These are phyloP conservation scores for Coemansia reversa DNA, from an alignment of 192 early-diverging fungal genomes.

Conservation along the genomic window DNA sequence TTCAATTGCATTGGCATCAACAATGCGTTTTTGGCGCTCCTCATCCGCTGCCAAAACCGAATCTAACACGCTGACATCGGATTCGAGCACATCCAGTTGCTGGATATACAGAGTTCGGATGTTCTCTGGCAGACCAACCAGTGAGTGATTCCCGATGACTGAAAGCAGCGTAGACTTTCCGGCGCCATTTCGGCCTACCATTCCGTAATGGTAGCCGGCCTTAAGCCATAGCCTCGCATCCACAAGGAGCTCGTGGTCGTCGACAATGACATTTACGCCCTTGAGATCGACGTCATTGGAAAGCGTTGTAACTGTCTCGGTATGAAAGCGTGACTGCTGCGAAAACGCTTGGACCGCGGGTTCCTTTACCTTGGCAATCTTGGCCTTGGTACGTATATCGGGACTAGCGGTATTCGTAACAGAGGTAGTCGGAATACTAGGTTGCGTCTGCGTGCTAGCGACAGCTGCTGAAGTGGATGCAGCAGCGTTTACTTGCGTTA, in stretches of 20 bases:
- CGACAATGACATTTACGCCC: slow-evolving; percentile 73
- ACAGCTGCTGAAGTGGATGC: background rate
- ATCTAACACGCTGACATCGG: slow-evolving; percentile 58
- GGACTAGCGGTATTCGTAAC: background rate
- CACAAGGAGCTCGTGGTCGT: slow-evolving; percentile 65
- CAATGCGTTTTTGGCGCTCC: slow-evolving; percentile 55
- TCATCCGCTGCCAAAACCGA: slow-evolving; percentile 66
- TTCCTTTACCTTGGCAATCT: slow-evolving; percentile 33
- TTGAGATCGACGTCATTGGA: slow-evolving; percentile 80
- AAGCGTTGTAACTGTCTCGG: slow-evolving; percentile 73
- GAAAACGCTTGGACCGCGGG: slow-evolving; percentile 66
- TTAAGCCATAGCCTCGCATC: slow-evolving; percentile 78
- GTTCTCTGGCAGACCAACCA: slow-evolving; percentile 84
- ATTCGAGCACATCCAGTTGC: slow-evolving; percentile 67
- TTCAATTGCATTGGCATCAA: slow-evolving; percentile 55
- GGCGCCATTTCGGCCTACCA: slow-evolving; percentile 92
- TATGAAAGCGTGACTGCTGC: slow-evolving; percentile 83
- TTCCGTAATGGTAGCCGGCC: slow-evolving; percentile 69
- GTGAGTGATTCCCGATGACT: slow-evolving; percentile 77
- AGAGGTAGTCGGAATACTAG: background rate
- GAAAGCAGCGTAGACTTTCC: slow-evolving; percentile 97
- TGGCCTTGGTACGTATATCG: slow-evolving; percentile 11
- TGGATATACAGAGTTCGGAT: slow-evolving; percentile 77
- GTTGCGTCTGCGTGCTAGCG: background rate
- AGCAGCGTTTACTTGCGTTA: background rate